Evolutionary conservation across 805 yeast species (phyloP), one percentile per base, ranked within the genome.

Genomic region (Candida gorgasii): DNA sequence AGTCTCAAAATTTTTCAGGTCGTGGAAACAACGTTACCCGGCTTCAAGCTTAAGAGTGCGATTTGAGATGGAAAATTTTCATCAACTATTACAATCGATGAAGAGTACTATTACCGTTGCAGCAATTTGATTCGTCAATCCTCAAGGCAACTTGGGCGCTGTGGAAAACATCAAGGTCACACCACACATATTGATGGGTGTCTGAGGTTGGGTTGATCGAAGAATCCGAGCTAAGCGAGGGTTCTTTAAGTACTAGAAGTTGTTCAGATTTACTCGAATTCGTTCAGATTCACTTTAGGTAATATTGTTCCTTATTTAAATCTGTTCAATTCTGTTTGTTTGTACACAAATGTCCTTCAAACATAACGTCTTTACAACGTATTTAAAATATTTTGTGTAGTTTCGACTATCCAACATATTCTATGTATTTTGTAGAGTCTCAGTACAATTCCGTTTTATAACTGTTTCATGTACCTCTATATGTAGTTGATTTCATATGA

Each of bases 1-100:
- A 22, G 7, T n/a, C 23, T 39, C 30, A 27, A 27, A 23, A 31
- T 23, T 29, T 27, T 31, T 39, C 36, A n/a, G n/a, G n/a, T n/a
- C n/a, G n/a, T n/a, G n/a, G n/a, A n/a, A n/a, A n/a, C n/a, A n/a
- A n/a, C n/a, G n/a, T n/a, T n/a, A n/a, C 11, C 37, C 3, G 12
- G n/a, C 28, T 5, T 24, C n/a, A 11, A 14, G n/a, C 16, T n/a
- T 18, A 34, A 19, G 6, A 13, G 4, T 34, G 37, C 20, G 28
- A 34, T 4, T 40, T n/a, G 13, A 17, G n/a, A 5, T 22, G 5
- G 37, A 36, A 26, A 36, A 37, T 67, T 72, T 46, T 55, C 54
- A 73, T 72, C 80, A 76, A 75, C 80, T 76, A 75, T 72, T 64
- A 71, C 79, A 75, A 79, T 72, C 79, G 65, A 72, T 73, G 79